Evolutionary conservation across 345 rosid species (phyloP).

Genomic region (Eucalyptus curtisii): DNA sequence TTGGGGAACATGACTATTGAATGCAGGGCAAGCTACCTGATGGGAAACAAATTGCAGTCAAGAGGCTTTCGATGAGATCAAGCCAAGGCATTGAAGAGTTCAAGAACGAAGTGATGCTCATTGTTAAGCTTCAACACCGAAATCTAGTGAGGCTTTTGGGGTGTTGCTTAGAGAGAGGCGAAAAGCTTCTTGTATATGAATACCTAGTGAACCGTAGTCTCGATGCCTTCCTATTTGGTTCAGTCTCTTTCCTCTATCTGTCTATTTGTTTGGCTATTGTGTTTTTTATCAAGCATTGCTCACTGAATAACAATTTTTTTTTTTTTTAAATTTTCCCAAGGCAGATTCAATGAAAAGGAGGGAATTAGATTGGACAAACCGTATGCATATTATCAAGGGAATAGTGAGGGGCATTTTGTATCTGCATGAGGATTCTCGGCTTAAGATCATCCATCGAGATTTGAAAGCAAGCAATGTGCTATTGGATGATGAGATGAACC

Average conservation of each 20-base stretch:
- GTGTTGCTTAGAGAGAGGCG: conserved; percentile 29
- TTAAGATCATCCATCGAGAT: conserved; percentile 38
- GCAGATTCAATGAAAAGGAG: conserved; percentile 16
- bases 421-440: conserved; percentile 44
- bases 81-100: conserved; percentile 22
- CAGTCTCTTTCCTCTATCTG: neutral
- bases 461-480: conserved; percentile 39
- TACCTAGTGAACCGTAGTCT: conserved; percentile 37
- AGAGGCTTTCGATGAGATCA: conserved; percentile 37
- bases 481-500: conserved; percentile 36
- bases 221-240: conserved; percentile 30
- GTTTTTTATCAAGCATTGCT: too few relatives aligned
- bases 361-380: conserved; percentile 27
- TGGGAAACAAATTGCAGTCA: conserved; percentile 34
- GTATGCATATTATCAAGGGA: conserved; percentile 19
- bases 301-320: neutral
- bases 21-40: conserved; percentile 27
- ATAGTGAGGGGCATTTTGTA: conserved; percentile 38
- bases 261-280: neutral
- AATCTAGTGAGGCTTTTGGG: conserved; percentile 46
- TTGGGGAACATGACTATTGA: neutral
- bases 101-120: conserved; percentile 21
- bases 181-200: conserved; percentile 39
- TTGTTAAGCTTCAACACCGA: conserved; percentile 43
- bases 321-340: neutral